Conservation (phyloP, 306 rosid genomes). For the Fragaria nilgerrensis region DNA sequence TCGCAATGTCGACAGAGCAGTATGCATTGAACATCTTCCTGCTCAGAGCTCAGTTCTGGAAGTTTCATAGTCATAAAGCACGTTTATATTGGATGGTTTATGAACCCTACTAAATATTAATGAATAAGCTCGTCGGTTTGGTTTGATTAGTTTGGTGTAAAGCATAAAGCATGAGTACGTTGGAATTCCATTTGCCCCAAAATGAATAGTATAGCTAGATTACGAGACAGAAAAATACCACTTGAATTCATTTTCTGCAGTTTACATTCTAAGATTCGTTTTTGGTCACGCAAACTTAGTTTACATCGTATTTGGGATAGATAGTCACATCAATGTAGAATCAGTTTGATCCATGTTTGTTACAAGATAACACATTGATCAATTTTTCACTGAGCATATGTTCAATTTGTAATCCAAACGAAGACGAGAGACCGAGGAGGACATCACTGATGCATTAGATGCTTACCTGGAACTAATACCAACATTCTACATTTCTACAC, state of each 20-base stretch:
- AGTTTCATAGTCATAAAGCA: not conserved
- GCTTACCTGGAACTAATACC: not conserved
- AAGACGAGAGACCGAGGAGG: not conserved
- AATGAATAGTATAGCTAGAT: not conserved
- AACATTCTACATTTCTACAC: not conserved
- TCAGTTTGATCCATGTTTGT: not conserved
- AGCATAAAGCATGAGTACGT: not conserved
- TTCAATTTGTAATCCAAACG: not conserved
- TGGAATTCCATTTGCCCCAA: not conserved
- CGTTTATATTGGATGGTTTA: not conserved
- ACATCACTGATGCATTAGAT: not conserved
- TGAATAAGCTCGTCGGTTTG: not conserved
- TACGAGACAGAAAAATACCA: not conserved
- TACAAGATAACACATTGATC: not conserved
- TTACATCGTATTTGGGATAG: no score
- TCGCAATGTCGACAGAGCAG: not conserved
- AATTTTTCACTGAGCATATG: not conserved
- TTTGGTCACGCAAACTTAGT: no score
- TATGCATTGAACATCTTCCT: not conserved
- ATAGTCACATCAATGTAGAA: no score
- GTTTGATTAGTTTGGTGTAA: not conserved
- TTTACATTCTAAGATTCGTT: no score
- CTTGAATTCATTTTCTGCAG: no score
- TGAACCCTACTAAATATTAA: not conserved
- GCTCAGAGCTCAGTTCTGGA: not conserved